Conservation (phyloP, 306 rosid genomes). For the Alnus glutinosa region DNA sequence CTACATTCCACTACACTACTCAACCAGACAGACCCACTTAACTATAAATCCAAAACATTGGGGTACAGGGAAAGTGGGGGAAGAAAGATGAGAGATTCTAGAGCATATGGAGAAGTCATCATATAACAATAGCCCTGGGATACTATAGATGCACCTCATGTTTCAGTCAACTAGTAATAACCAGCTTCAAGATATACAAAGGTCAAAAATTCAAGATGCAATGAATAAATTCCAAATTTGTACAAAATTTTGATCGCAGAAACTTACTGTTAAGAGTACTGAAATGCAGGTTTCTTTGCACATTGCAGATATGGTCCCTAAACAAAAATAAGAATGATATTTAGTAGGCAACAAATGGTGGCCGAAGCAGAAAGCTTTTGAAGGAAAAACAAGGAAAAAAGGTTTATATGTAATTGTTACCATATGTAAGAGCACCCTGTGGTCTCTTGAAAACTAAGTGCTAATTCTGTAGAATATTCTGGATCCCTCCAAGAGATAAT, state of each 20-base stretch:
- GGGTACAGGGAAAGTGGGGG: not conserved
- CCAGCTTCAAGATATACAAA: not conserved
- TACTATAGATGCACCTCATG: not conserved
- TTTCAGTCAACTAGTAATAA: not conserved
- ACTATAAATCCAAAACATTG: not conserved
- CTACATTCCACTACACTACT: not conserved
- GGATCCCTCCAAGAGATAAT: conserved; percentile 98
- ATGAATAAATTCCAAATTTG: not conserved
- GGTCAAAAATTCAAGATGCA: conserved; percentile 1
- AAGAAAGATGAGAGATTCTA: not conserved
- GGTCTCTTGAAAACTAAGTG: conserved; percentile 95
- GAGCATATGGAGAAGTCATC: not conserved
- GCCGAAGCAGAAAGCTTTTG: conserved; percentile 23
- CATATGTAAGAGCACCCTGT: conserved; percentile 90
- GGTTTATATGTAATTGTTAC: conserved; percentile 39
- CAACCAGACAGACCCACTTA: not conserved
- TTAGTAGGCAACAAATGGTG: conserved; percentile 24
- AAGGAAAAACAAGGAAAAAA: not conserved
- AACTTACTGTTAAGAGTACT: conserved; percentile 81
- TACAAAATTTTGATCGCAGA: not conserved
- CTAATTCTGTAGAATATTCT: conserved; percentile 85
- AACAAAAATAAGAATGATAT: conserved; percentile 32
- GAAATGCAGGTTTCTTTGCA: conserved; percentile 86
- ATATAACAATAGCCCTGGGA: not conserved
- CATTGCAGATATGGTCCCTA: conserved; percentile 88